Evolutionary conservation across 495 filamentous ascomycete genomes (phyloP).

Genomic region (Penicillium goetzii): DNA sequence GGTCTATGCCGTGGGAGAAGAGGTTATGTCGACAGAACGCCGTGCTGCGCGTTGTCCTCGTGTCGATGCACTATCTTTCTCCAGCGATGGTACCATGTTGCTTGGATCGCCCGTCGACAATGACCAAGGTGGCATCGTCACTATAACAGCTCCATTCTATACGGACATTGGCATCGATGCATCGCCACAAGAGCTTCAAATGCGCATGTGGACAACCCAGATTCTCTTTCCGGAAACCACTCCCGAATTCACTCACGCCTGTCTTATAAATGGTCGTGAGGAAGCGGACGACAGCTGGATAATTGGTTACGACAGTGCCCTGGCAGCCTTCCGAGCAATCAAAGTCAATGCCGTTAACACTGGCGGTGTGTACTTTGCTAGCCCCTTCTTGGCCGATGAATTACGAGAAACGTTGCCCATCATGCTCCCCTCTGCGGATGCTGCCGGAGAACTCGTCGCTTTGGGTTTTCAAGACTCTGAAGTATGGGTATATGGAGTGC

Average conservation of each 20-base stretch:
- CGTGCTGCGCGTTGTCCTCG: constrained; percentile 80
- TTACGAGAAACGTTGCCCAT: constrained; percentile 57
- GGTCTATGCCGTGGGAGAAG: constrained; percentile 72
- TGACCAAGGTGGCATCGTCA: constrained; percentile 68
- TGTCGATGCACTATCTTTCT: constrained; percentile 80
- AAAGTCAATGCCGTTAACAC: constrained; percentile 73
- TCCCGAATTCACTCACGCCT: constrained; percentile 75
- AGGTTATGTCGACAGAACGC: constrained; percentile 65
- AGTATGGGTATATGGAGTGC: constrained; percentile 81
- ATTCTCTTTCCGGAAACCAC: constrained; percentile 83
- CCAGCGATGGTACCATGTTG: constrained; percentile 81
- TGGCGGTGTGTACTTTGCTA: constrained; percentile 81
- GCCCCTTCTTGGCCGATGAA: constrained; percentile 53
- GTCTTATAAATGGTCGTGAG: constrained; percentile 68
- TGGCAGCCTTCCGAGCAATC: constrained; percentile 77
- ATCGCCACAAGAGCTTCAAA: constrained; percentile 67
- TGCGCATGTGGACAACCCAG: constrained; percentile 84
- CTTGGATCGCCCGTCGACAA: constrained; percentile 73
- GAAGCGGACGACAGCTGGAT: constrained; percentile 77
- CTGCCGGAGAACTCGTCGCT: constrained; percentile 72
- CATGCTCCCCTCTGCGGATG: constrained; percentile 69
- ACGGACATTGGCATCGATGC: constrained; percentile 47
- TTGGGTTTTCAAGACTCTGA: constrained; percentile 74
- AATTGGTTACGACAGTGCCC: constrained; percentile 75
- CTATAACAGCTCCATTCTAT: constrained; percentile 81